Conservation (phyloP, 768 basidiomycete species). For the Auricularia auricula-judae region DNA sequence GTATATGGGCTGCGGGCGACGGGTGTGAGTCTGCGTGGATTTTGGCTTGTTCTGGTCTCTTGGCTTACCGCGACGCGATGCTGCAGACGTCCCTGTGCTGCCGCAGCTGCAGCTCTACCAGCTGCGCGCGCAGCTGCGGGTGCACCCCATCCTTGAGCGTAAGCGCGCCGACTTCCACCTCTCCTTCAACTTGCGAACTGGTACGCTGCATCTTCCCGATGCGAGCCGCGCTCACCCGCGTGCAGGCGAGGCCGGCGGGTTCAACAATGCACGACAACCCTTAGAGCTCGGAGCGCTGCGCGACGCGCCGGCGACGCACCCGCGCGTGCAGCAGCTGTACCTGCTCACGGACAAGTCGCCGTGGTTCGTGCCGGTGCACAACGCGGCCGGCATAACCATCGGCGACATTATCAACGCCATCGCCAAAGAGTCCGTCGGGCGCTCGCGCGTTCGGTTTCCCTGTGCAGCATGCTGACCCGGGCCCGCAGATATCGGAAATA, state of each 20-base stretch:
- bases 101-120: neutral
- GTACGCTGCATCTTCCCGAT: neutral
- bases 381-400: conserved; percentile 63
- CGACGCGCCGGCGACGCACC: conserved; percentile 1
- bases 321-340: conserved; percentile 9
- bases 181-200: neutral
- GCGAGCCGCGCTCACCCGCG: neutral
- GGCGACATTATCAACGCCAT: conserved; percentile 62
- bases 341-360: conserved; percentile 25
- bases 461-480: neutral
- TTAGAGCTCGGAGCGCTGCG: neutral
- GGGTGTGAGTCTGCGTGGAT: neutral
- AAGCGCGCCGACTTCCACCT: neutral
- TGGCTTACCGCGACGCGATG: too few relatives aligned
- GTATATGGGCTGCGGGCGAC: neutral
- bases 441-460: neutral
- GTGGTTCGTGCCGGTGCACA: conserved; percentile 70
- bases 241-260: neutral
- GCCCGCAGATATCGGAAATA: neutral
- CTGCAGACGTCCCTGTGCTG: neutral
- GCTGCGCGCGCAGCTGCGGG: neutral
- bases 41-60: neutral
- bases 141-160: neutral
- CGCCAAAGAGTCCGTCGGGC: conserved; percentile 57
- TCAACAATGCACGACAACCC: neutral